Conservation (phyloP, 495 filamentous ascomycete species). For the Sordaria brevicollis region DNA sequence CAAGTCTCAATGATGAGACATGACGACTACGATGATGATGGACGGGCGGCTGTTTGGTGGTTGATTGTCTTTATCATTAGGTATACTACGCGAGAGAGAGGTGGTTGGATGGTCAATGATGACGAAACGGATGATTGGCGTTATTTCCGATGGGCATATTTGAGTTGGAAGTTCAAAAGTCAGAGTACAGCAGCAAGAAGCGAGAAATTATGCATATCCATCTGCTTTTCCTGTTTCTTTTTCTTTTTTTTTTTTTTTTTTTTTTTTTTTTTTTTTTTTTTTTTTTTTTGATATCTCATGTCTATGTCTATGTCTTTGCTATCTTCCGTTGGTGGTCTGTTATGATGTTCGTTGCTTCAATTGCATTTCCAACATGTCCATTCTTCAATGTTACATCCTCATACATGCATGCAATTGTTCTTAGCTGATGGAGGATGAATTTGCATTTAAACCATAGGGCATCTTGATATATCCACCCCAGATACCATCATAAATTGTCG, state of each 20-base stretch:
- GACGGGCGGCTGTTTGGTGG: neutral
- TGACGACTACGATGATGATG: neutral
- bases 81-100: neutral
- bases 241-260: neutral
- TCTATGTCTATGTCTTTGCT: neutral
- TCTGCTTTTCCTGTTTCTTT: constrained; percentile 4
- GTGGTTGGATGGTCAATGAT: neutral
- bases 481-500: too few species aligned
- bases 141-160: neutral
- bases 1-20: neutral
- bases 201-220: neutral
- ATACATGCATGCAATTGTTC: too few species aligned
- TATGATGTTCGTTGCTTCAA: neutral
- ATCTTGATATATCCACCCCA: too few species aligned
- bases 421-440: too few species aligned
- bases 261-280: neutral
- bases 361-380: too few species aligned
- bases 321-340: neutral
- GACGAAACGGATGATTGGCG: neutral
- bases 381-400: too few species aligned
- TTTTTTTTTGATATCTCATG: neutral
- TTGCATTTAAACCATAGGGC: too few species aligned
- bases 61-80: neutral
- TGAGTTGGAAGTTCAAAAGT: neutral
- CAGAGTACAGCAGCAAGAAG: neutral